phyloP scores from a whole-genome alignment of 2,329 filamentous ascomycete species.

The Neurospora sp. region DNA sequence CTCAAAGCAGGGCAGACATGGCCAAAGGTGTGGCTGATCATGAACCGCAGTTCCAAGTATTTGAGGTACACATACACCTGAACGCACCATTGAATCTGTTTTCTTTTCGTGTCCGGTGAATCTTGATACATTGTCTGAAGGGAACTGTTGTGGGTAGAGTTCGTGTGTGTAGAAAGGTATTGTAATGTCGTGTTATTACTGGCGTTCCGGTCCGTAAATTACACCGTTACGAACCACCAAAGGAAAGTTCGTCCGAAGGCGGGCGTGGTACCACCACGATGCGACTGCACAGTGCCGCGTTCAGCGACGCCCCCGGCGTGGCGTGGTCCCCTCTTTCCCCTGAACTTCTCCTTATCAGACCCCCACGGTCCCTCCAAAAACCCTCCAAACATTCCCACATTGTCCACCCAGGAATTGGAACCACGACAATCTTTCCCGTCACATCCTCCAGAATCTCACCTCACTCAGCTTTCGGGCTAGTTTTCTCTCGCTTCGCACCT shows the following conservation, averaged over 20 bases:
- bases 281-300: background rate
- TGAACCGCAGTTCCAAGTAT: background rate
- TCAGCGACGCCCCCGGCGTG: background rate
- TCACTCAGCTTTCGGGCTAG: conserved; percentile 15
- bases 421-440: background rate
- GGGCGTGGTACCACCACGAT: background rate
- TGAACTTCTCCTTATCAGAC: background rate
- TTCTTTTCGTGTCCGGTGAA: background rate
- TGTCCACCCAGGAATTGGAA: background rate
- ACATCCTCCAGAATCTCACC: conserved; percentile 4
- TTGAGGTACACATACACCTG: background rate
- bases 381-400: background rate
- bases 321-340: background rate
- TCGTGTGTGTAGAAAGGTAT: background rate
- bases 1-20: background rate
- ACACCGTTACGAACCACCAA: background rate
- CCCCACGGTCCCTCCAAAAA: background rate
- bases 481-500: conserved; percentile 15
- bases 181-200: background rate
- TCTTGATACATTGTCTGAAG: background rate
- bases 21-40: background rate
- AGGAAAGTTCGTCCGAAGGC: background rate
- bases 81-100: background rate
- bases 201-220: background rate
- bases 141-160: background rate